Conservation (phyloP, 73 alveolate genomes). For the Breviolum minutum region DNA sequence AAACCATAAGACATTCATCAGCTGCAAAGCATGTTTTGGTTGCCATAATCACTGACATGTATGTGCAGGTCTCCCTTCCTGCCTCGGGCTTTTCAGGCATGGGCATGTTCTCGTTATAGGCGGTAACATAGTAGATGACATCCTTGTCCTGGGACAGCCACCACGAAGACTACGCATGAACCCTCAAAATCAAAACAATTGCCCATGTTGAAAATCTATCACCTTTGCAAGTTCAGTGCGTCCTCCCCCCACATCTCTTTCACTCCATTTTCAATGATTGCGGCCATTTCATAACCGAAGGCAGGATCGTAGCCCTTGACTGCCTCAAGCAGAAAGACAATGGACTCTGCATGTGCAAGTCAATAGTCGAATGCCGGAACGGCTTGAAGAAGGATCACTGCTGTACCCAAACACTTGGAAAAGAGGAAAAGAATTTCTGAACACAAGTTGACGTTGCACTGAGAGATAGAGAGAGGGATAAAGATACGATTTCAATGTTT, state of each 20-base stretch:
- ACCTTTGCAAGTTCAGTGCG: background rate
- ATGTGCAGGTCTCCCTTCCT: background rate
- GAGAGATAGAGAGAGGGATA: background rate
- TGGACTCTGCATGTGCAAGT: background rate
- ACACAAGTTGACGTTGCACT: background rate
- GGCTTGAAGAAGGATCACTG: background rate
- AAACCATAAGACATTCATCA: background rate
- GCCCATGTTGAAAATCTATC: background rate
- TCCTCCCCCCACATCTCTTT: constrained; percentile 94
- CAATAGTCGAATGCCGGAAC: background rate
- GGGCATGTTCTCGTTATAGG: constrained; percentile 78
- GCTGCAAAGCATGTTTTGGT: background rate
- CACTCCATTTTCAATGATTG: constrained; percentile 83
- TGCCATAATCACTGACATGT: background rate
- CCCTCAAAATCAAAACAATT: background rate
- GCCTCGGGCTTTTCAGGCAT: constrained; percentile 91
- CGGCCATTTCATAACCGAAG: constrained; percentile 80
- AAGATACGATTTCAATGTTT: background rate
- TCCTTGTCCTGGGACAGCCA: constrained; percentile 64
- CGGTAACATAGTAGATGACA: constrained; percentile 91
- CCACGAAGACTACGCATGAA: background rate
- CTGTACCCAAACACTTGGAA: background rate
- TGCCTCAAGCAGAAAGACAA: constrained; percentile 21
- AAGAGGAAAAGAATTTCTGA: background rate
- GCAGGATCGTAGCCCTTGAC: constrained; percentile 94